Conservation (phyloP, 352 stramenopile species). For the Globisporangium takayamanum region DNA sequence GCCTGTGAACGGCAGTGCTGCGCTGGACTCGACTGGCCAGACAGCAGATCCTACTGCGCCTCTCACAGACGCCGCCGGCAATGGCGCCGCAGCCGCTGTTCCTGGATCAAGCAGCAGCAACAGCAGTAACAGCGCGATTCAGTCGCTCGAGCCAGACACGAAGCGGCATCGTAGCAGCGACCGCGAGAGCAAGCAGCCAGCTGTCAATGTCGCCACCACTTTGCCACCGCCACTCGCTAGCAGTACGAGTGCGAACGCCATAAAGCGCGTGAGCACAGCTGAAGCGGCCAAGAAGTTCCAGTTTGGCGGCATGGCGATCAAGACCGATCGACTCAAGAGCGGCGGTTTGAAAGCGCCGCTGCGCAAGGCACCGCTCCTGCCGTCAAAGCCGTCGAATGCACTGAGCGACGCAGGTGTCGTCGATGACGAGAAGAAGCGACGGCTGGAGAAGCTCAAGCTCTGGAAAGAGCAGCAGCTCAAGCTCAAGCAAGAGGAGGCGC, state of each 20-base stretch:
- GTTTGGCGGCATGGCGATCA: slow-evolving; percentile 67
- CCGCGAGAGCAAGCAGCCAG: not conserved
- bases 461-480: slow-evolving; percentile 58
- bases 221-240: not conserved
- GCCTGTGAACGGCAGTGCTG: too few species aligned
- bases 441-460: slow-evolving; percentile 42
- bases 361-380: slow-evolving; percentile 6
- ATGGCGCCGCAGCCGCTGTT: not conserved
- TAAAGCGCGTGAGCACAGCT: slow-evolving; percentile 9
- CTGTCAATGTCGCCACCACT: not conserved
- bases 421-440: slow-evolving; percentile 35
- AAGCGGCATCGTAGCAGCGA: slow-evolving; percentile 18
- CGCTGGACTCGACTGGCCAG: too few species aligned
- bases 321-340: slow-evolving; percentile 23
- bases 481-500: slow-evolving; percentile 49
- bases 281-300: slow-evolving; percentile 46
- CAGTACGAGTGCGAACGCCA: not conserved
- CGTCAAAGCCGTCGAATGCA: too few species aligned
- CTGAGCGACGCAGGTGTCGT: not conserved
- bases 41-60: too few species aligned
- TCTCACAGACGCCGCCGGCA: not conserved
- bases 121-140: not conserved
- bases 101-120: not conserved
- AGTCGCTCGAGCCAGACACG: slow-evolving; percentile 3
- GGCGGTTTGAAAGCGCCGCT: slow-evolving; percentile 13